Conservation (phyloP, 2,329 filamentous ascomycete genomes). For the Hypoxylon sp. region DNA sequence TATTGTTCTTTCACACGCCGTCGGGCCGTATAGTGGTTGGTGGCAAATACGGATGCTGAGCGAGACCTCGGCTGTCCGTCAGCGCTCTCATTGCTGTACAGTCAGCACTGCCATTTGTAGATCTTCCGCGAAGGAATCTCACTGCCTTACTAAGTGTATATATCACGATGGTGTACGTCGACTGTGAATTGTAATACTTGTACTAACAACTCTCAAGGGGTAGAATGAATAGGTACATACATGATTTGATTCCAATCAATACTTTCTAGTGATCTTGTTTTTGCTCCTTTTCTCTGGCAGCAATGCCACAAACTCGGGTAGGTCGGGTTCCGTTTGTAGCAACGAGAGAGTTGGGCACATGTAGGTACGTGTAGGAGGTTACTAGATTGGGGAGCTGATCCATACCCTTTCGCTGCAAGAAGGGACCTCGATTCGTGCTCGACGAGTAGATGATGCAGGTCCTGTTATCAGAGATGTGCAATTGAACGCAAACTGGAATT, state of each 20-base stretch:
- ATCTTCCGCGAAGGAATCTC: constrained; percentile 34
- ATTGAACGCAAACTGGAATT: constrained; percentile 37
- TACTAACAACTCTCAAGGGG: too few species aligned
- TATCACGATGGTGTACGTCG: constrained; percentile 33
- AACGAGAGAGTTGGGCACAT: constrained; percentile 10
- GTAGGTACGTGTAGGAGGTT: constrained; percentile 20
- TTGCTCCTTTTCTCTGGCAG: too few species aligned
- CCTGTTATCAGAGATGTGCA: constrained; percentile 19
- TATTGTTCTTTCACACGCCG: not conserved
- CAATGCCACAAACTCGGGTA: constrained; percentile 17
- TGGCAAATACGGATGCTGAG: constrained; percentile 23
- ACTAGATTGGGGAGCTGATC: constrained; percentile 34
- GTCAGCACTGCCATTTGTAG: constrained; percentile 32
- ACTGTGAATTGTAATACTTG: too few species aligned
- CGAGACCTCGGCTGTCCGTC: constrained; percentile 10
- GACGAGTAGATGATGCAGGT: constrained; percentile 36
- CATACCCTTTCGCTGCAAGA: constrained; percentile 35
- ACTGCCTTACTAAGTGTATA: constrained; percentile 34
- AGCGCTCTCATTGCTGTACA: constrained; percentile 15
- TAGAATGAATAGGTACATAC: too few species aligned
- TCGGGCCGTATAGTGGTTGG: not conserved
- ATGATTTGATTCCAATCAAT: too few species aligned
- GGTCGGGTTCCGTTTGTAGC: constrained; percentile 16
- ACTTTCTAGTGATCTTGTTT: too few species aligned
- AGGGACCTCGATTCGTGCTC: constrained; percentile 25